Conservation (phyloP, 192 early-diverging fungal species). For the Neocallimastix lanati region DNA sequence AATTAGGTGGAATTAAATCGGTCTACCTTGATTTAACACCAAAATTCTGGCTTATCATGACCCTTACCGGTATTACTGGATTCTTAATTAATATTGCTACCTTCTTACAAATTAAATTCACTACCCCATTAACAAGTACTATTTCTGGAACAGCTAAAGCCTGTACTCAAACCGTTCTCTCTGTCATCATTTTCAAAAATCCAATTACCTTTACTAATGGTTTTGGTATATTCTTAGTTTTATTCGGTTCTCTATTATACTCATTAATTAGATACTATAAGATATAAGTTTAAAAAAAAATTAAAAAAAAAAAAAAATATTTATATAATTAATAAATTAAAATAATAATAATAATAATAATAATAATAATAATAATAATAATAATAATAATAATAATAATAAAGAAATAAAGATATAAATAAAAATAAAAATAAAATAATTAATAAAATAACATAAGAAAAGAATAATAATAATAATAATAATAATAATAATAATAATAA, state of each 20-base stretch:
- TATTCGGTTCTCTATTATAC: not conserved
- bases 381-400: too few species aligned
- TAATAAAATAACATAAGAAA: too few species aligned
- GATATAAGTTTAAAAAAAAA: too few species aligned
- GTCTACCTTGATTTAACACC: conserved; percentile 22
- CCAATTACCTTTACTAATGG: conserved; percentile 18
- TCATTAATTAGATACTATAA: not conserved
- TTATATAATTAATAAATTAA: too few species aligned
- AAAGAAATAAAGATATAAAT: too few species aligned
- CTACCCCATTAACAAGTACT: conserved; percentile 44
- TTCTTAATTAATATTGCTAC: conserved; percentile 51
- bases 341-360: too few species aligned
- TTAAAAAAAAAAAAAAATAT: too few species aligned
- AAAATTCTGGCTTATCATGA: conserved; percentile 41
- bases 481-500: too few species aligned
- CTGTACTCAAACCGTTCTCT: conserved; percentile 43
- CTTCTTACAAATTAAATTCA: conserved; percentile 52
- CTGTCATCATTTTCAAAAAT: conserved; percentile 40
- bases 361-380: too few species aligned
- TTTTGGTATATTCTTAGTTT: not conserved
- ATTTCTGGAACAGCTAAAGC: conserved; percentile 51
- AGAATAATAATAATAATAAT: too few species aligned
- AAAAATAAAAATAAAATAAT: too few species aligned
- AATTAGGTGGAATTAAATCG: conserved; percentile 22
- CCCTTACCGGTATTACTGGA: conserved; percentile 35